Evolutionary conservation across 495 filamentous ascomycete genomes (phyloP).

Genomic region (Aspergillus leporis): DNA sequence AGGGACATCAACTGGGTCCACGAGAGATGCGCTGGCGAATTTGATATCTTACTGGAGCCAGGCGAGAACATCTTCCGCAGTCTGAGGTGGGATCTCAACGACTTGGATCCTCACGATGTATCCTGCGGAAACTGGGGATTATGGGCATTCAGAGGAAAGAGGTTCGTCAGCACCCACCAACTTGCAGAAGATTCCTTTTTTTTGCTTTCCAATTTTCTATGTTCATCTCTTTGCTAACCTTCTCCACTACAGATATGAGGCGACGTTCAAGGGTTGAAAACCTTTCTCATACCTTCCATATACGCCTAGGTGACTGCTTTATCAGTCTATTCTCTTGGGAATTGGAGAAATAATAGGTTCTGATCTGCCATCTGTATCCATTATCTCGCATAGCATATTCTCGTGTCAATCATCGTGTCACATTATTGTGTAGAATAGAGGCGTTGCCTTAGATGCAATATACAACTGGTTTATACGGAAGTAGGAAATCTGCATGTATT

Average conservation of each 20-base stretch:
- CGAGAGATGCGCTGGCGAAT: slow-evolving; percentile 80
- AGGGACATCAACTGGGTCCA: slow-evolving; percentile 87
- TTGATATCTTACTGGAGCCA: slow-evolving; percentile 87
- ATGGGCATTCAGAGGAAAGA: slow-evolving; percentile 96
- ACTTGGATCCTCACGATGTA: slow-evolving; percentile 90
- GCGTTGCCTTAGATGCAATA: background rate
- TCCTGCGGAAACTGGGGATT: slow-evolving; percentile 95
- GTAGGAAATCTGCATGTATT: background rate
- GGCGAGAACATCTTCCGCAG: slow-evolving; percentile 95
- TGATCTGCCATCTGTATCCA: background rate
- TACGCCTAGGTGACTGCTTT: background rate
- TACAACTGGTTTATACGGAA: background rate
- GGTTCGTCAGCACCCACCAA: slow-evolving; percentile 56
- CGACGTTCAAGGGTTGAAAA: slow-evolving; percentile 30
- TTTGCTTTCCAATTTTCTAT: background rate
- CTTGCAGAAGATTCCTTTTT: background rate
- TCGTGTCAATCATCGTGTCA: background rate
- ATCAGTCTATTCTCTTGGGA: background rate
- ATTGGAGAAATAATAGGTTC: background rate
- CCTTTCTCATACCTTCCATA: background rate
- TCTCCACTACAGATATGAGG: slow-evolving; percentile 39
- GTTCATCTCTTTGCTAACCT: slow-evolving; percentile 7
- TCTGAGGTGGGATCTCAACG: slow-evolving; percentile 95
- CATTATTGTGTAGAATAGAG: background rate
- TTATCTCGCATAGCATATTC: background rate